Evolutionary conservation across 2,329 filamentous ascomycete genomes (phyloP).

Genomic region (Aspergillus fumigatiaffinis): DNA sequence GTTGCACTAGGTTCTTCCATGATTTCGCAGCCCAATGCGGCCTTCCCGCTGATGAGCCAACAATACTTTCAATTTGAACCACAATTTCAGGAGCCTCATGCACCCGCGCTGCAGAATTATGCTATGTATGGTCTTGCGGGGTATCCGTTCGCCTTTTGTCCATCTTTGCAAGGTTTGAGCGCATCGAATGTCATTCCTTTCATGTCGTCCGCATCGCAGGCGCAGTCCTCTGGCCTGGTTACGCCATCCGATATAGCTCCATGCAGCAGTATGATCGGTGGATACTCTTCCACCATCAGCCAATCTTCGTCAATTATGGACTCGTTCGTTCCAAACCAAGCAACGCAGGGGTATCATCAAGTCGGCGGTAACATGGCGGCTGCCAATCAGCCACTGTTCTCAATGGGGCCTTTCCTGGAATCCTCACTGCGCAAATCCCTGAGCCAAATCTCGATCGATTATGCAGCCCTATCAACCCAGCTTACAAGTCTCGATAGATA

Average conservation of each 20-base stretch:
- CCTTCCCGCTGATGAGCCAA: conserved; percentile 3
- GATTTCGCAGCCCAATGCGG: conserved; percentile 6
- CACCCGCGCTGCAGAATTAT: conserved; percentile 11
- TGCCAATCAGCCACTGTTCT: conserved; percentile 8
- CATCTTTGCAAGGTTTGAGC: conserved; percentile 12
- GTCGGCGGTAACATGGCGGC: conserved; percentile 3
- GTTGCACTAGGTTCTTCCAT: conserved; percentile 8
- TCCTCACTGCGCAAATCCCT: conserved; percentile 19
- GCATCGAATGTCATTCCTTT: conserved; percentile 6
- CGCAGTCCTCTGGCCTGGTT: conserved; percentile 5
- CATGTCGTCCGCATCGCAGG: conserved; percentile 11
- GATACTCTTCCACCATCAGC: conserved; percentile 4
- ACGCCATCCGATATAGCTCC: conserved; percentile 7
- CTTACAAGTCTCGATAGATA: conserved; percentile 36
- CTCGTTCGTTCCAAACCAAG: conserved; percentile 8
- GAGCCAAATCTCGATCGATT: conserved; percentile 27
- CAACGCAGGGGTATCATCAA: conserved; percentile 6
- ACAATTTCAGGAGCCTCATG: conserved; percentile 8
- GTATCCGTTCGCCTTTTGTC: conserved; percentile 14
- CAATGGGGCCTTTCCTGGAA: conserved; percentile 9
- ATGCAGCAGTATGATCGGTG: conserved; percentile 2
- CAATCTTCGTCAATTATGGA: conserved; percentile 7
- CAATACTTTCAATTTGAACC: conserved; percentile 10
- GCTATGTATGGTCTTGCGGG: conserved; percentile 5
- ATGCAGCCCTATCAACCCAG: conserved; percentile 28